Conservation (phyloP, 306 rosid genomes). For the Fagus crenata region DNA sequence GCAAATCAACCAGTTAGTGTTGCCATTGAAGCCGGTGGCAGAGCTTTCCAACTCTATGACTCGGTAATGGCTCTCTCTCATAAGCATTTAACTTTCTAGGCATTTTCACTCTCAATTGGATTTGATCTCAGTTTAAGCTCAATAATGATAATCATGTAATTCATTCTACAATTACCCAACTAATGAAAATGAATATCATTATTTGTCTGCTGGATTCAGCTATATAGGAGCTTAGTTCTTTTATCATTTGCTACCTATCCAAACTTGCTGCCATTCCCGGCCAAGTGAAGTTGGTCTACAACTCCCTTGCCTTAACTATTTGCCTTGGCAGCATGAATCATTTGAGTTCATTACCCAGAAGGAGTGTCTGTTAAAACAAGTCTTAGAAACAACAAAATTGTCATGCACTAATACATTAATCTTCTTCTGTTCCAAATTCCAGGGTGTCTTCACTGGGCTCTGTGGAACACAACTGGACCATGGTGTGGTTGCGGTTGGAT, state of each 20-base stretch:
- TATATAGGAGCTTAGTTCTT: neutral
- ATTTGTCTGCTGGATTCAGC: neutral
- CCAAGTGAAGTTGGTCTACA: conserved; percentile 5
- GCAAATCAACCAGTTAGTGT: conserved; percentile 77
- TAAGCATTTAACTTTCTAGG: neutral
- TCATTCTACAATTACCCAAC: neutral
- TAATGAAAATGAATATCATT: neutral
- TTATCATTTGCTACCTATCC: neutral
- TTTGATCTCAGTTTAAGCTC: neutral
- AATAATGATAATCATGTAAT: neutral
- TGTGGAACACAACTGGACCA: conserved; percentile 90
- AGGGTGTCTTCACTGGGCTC: conserved; percentile 81
- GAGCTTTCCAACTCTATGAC: conserved; percentile 76
- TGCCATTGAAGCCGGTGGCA: conserved; percentile 97
- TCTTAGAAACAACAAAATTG: neutral
- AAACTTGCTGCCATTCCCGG: neutral
- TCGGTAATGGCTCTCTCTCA: conserved; percentile 46
- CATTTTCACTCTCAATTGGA: neutral
- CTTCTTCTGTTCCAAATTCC: neutral
- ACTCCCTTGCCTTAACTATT: neutral
- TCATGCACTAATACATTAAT: neutral
- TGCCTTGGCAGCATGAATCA: neutral
- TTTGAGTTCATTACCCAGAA: neutral
- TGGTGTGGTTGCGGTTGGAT: conserved; percentile 74
- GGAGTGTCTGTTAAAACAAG: neutral